Conservation (phyloP, 1,284 basidiomycete species). For the Erythrobasidium hasegawianum region DNA sequence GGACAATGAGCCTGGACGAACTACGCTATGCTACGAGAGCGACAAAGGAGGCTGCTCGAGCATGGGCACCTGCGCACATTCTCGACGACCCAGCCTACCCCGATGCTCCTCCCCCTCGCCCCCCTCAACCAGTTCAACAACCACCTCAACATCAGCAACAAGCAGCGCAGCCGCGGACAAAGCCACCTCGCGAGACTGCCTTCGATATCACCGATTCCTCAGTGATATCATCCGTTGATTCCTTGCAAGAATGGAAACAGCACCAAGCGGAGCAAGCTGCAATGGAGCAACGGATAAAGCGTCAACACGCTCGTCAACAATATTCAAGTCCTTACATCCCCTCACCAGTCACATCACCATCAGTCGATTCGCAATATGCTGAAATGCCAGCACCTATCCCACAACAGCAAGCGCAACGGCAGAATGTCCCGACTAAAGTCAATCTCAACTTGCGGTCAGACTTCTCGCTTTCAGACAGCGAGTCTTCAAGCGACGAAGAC, state of each 20-base stretch:
- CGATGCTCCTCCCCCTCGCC: constrained; percentile 30
- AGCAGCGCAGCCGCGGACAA: neutral
- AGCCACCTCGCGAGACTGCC: constrained; percentile 20
- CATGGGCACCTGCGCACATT: constrained; percentile 35
- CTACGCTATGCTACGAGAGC: constrained; percentile 51
- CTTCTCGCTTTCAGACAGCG: constrained; percentile 30
- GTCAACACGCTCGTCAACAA: constrained; percentile 18
- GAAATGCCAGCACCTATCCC: constrained; percentile 10
- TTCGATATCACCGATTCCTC: constrained; percentile 34
- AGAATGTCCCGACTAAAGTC: constrained; percentile 8
- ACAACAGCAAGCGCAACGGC: neutral
- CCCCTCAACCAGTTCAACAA: constrained; percentile 24
- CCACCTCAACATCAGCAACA: neutral
- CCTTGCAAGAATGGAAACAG: constrained; percentile 27
- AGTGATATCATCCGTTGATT: constrained; percentile 26
- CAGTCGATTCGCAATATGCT: constrained; percentile 8
- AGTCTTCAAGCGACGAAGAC: constrained; percentile 21
- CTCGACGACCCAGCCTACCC: constrained; percentile 23
- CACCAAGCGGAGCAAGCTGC: constrained; percentile 29
- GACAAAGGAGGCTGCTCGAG: constrained; percentile 46
- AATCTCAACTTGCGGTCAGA: constrained; percentile 29
- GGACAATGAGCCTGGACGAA: constrained; percentile 63
- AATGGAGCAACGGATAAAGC: constrained; percentile 26
- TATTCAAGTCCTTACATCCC: constrained; percentile 13
- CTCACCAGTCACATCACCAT: constrained; percentile 26